A percentile compares a stretch with the other conserved stretches of the same genome.
phyloP scores from a whole-genome alignment of 495 filamentous ascomycete species.

The Cudoniella acicularis region DNA sequence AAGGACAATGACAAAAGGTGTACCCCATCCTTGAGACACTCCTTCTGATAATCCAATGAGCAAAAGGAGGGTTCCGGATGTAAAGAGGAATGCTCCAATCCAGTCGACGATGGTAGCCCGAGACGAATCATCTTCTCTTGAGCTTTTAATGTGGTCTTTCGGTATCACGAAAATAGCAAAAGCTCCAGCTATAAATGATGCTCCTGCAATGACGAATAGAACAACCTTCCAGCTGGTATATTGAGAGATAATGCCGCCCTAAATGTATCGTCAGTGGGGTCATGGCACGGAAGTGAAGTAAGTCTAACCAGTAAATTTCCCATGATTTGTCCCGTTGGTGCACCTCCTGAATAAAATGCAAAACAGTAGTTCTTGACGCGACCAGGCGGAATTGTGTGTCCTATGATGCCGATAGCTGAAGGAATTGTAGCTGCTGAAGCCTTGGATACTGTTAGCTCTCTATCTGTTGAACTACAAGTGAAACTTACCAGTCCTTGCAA shows the following conservation, averaged over 20 bases:
- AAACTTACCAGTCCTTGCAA: constrained; percentile 62
- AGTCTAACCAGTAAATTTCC: constrained; percentile 18
- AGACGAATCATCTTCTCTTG: constrained; percentile 15
- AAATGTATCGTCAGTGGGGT: not conserved
- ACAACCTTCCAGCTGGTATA: constrained; percentile 60
- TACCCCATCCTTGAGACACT: constrained; percentile 63
- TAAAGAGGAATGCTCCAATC: constrained; percentile 59
- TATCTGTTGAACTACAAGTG: constrained; percentile 13
- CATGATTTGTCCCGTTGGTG: constrained; percentile 18
- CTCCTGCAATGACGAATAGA: constrained; percentile 62
- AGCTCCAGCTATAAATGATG: constrained; percentile 55
- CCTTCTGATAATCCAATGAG: constrained; percentile 63
- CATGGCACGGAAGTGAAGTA: too few species aligned
- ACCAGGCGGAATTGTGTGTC: constrained; percentile 55
- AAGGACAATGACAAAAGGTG: constrained; percentile 60
- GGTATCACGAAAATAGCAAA: constrained; percentile 65
- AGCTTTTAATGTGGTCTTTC: constrained; percentile 40
- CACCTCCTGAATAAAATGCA: constrained; percentile 24
- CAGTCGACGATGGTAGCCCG: constrained; percentile 53
- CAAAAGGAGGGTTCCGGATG: constrained; percentile 56
- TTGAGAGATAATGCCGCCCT: constrained; percentile 46
- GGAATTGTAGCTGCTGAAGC: constrained; percentile 65
- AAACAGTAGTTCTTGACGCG: constrained; percentile 65
- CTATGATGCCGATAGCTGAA: constrained; percentile 61
- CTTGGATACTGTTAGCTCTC: constrained; percentile 41